Evolutionary conservation across 352 stramenopile species (phyloP), one percentile per base, ranked within the genome.

Genomic region (Phytopythium boreale): DNA sequence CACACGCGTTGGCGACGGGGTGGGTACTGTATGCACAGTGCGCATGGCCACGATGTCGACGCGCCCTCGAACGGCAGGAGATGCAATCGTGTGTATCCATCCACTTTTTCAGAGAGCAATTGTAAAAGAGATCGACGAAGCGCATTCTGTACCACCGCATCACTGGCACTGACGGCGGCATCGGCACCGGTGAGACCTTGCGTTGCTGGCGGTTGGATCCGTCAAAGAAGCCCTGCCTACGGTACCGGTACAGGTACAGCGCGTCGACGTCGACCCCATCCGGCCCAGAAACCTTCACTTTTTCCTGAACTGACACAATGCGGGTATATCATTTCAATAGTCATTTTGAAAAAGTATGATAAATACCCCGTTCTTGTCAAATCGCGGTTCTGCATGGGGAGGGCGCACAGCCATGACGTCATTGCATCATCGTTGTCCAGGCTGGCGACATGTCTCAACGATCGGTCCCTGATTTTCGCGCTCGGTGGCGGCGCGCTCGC

Each of bases 401-500:
- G n/a, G 11, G 53, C 17, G 22, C 34, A 59, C 34, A 31, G 34
- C 34, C 53, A 47, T 59, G 53, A 49, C 53, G 53, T 59, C 53
- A 59, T 47, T 59, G 53, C 53, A 59, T 59, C 53, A 59, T 59
- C 53, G 34, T 39, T 47, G 53, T 14, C 52, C 52, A 41, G 34
- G 0, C 3, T 27, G 52, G 14, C 7, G 49, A 20, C 53, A 59
- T 59, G 53, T 59, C 51, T 41, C 51, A 22, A 26, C 7, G 29
- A 34, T 34, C 29, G 29, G 29, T 34, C 7, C 29, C 29, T 43
- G 26, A 17, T 37, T 57, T 57, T 57, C 14, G 26, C 51, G 3
- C 51, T 41, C 51, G 27, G 19, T 26, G 51, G 19, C 14, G 50
- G 27, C 20, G 29, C 29, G 29, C 29, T 34, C 29, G 29, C 29